A percentile compares a stretch with the other conserved stretches of the same genome.
These are phyloP conservation scores for Coniosporium tulheliwenetii DNA, from an alignment of 2,329 filamentous ascomycete genomes.

Conservation along the genomic window DNA sequence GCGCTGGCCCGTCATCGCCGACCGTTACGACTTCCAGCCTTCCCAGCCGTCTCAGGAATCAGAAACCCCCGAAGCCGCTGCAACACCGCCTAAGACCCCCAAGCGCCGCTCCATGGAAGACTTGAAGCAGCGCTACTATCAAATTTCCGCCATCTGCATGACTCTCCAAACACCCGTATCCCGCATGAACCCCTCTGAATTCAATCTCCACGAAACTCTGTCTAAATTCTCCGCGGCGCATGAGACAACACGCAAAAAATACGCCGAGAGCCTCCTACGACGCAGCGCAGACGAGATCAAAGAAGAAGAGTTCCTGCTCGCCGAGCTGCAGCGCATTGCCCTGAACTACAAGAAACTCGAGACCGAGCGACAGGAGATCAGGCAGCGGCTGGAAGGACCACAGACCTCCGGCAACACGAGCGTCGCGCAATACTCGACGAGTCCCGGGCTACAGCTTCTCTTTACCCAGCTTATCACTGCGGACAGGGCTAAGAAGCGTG, in stretches of 20 bases:
- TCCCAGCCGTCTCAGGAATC: constrained; percentile 5
- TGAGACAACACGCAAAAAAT: constrained; percentile 68
- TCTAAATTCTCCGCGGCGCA: constrained; percentile 68
- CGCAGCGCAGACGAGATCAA: constrained; percentile 75
- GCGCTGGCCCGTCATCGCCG: constrained; percentile 81
- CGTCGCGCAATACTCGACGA: constrained; percentile 52
- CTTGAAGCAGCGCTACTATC: constrained; percentile 81
- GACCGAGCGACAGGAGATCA: constrained; percentile 75
- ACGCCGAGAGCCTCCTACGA: constrained; percentile 64
- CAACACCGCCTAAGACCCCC: constrained; percentile 10
- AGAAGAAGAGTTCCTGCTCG: constrained; percentile 77
- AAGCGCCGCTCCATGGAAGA: constrained; percentile 66
- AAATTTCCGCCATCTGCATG: constrained; percentile 70
- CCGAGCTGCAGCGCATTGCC: constrained; percentile 85
- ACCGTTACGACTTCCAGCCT: constrained; percentile 68
- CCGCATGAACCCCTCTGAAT: constrained; percentile 79
- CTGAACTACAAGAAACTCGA: constrained; percentile 74
- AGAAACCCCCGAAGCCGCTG: constrained; percentile 6
- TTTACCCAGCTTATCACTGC: constrained; percentile 68
- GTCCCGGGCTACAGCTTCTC: constrained; percentile 61
- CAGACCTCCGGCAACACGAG: constrained; percentile 47
- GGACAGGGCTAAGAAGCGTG: constrained; percentile 83
- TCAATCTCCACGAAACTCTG: constrained; percentile 69
- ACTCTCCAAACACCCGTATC: constrained; percentile 63
- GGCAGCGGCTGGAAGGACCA: constrained; percentile 73